Conservation (phyloP, 2,329 filamentous ascomycete genomes). For the Calonectria crousiana region DNA sequence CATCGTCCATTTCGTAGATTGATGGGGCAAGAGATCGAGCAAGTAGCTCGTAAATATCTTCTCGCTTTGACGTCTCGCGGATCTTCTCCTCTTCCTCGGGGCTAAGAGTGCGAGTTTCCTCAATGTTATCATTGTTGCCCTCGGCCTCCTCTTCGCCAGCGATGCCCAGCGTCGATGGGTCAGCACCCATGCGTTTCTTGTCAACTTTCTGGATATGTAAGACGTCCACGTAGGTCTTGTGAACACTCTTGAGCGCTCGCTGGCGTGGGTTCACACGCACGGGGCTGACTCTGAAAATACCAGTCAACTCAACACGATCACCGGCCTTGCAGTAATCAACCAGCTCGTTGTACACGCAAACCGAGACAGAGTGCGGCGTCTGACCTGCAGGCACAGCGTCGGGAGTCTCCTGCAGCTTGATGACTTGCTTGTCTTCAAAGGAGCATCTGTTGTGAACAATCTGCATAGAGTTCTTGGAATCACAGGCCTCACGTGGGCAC, state of each 20-base stretch:
- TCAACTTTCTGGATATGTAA: constrained; percentile 97
- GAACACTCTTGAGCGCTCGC: constrained; percentile 91
- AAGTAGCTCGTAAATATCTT: constrained; percentile 93
- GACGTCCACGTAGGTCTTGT: constrained; percentile 98
- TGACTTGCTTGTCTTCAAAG: constrained; percentile 98
- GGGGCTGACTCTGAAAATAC: constrained; percentile 95
- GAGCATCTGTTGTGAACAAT: constrained; percentile 96
- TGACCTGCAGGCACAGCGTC: constrained; percentile 95
- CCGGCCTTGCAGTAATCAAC: constrained; percentile 98
- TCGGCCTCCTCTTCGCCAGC: constrained; percentile 75
- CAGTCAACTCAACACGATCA: constrained; percentile 94
- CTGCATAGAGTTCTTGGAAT: constrained; percentile 94
- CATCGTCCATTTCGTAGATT: constrained; percentile 97
- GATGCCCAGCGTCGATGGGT: constrained; percentile 87
- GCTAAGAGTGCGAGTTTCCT: constrained; percentile 85
- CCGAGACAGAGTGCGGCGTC: constrained; percentile 95
- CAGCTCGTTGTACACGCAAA: constrained; percentile 96
- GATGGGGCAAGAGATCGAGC: constrained; percentile 92
- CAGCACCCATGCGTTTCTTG: constrained; percentile 92
- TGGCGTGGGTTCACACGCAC: constrained; percentile 95
- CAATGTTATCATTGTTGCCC: constrained; percentile 79
- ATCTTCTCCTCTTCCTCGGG: constrained; percentile 93
- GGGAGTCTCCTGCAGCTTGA: constrained; percentile 97
- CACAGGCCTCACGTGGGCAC: constrained; percentile 86
- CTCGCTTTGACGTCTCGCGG: constrained; percentile 79